Conservation (phyloP, 2,329 filamentous ascomycete genomes). For the Aspergillus vadensis region DNA sequence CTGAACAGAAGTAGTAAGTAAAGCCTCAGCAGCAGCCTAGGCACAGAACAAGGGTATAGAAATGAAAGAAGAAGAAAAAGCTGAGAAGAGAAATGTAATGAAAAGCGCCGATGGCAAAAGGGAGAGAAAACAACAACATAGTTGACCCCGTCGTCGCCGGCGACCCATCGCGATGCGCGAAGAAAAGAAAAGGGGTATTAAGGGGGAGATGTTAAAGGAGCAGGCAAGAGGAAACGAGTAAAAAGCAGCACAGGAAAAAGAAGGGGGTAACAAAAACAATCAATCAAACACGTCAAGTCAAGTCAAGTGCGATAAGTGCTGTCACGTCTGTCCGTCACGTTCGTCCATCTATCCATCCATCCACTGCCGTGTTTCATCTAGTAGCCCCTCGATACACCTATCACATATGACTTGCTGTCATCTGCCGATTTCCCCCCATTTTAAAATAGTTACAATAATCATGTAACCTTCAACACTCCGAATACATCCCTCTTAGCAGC, state of each 20-base stretch:
- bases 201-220: constrained; percentile 7
- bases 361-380: background rate
- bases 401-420: background rate
- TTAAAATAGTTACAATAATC: background rate
- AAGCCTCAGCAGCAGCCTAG: background rate
- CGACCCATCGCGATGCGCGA: constrained; percentile 7
- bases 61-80: background rate
- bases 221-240: no score
- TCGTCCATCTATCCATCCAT: constrained; percentile 3
- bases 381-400: background rate
- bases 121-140: background rate
- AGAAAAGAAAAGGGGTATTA: constrained; percentile 3
- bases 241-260: background rate
- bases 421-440: background rate
- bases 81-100: constrained; percentile 1
- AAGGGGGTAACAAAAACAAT: constrained; percentile 3
- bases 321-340: background rate
- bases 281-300: background rate
- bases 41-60: constrained; percentile 4
- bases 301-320: background rate
- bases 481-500: constrained; percentile 38
- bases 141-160: background rate
- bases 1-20: no score
- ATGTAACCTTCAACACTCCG: constrained; percentile 42
- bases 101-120: background rate